Conservation (phyloP, 352 stramenopile species). For the Globisporangium emineosum region DNA sequence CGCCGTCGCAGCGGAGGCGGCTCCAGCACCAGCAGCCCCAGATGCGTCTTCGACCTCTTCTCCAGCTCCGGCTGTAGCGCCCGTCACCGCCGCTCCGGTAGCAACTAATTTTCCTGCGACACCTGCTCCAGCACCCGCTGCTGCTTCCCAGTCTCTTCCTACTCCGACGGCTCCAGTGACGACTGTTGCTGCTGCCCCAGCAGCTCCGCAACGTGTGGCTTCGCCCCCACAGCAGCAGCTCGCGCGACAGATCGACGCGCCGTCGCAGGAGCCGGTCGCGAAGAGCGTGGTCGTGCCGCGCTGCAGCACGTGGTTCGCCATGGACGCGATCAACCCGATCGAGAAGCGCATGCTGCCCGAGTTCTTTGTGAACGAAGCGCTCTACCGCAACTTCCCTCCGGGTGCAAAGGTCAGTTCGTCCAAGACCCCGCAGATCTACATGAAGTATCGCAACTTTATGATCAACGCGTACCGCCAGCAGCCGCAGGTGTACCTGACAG, state of each 20-base stretch:
- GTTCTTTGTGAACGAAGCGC: slow-evolving; percentile 53
- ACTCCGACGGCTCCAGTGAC: neutral
- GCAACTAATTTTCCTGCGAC: neutral
- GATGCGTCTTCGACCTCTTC: neutral
- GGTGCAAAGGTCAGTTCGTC: slow-evolving; percentile 29
- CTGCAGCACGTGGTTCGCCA: slow-evolving; percentile 75
- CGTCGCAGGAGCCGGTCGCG: slow-evolving; percentile 19
- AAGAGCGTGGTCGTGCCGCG: slow-evolving; percentile 55
- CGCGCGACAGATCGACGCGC: slow-evolving; percentile 1
- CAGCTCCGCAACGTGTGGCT: slow-evolving; percentile 1
- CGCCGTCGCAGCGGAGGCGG: neutral
- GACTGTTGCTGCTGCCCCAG: neutral
- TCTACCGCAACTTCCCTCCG: slow-evolving; percentile 21
- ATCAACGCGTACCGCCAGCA: slow-evolving; percentile 77
- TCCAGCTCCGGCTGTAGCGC: neutral
- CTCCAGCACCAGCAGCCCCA: neutral
- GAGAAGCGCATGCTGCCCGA: slow-evolving; percentile 84
- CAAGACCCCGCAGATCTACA: slow-evolving; percentile 63
- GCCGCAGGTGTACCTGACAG: slow-evolving; percentile 76
- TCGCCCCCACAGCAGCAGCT: slow-evolving; percentile 11
- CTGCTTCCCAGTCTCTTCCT: neutral
- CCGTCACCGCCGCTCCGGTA: neutral
- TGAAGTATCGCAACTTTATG: slow-evolving; percentile 89
- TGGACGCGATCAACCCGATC: slow-evolving; percentile 74
- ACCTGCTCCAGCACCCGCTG: neutral